Base-by-base conservation (phyloP, 192 early-diverging fungal genomes). In the Tieghemiomyces parasiticus region DNA sequence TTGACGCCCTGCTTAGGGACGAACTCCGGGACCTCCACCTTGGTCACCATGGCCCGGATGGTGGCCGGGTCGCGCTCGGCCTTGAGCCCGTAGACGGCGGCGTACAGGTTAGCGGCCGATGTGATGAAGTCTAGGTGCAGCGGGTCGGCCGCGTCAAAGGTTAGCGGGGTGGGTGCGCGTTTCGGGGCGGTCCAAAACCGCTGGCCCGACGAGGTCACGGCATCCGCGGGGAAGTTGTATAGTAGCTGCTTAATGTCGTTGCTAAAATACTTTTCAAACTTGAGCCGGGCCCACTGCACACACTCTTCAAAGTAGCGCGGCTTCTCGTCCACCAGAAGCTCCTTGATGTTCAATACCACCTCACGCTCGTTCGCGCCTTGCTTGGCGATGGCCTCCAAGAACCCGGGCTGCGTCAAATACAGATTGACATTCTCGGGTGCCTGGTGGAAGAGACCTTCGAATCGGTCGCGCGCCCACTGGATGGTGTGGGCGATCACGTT, bases 151-250 rank as follows among this genome's bases (percentile, higher is more conserved):
- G 78, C 64, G 67, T 95, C 86, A 70, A 96, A 99, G 4, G 63
- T 65, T 44, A 96, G 69, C 26, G 88, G 79, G 2, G 81, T 78
- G 30, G 96, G 96, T 14, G 91, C 88, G 49, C 94, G 82, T 77
- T 99, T 99, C 53, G 93, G 92, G 25, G 89, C 91, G 34, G 88
- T 90, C 96, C 96, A 99, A 83, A 99, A 99, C 35, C 78, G 74
- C 55, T 85, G 81, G 33, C 96, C 96, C 8, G 85, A 78, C 19
- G 84, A 89, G 0, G 96, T 97, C 33, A 76, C 76, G 24, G 94
- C 77, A 71, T 97, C 96, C 60, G 76, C 78, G 22, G 96, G 94
- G 84, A 99, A 99, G 72, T 95, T 97, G 81, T 83, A 96, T 58
- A 99, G 71, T 45, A 99, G 75, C 72, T 99, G 96, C 61, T 83